Evolutionary conservation across 164 flowering plant species (phyloP).

Genomic region (Tetracentron sinense): DNA sequence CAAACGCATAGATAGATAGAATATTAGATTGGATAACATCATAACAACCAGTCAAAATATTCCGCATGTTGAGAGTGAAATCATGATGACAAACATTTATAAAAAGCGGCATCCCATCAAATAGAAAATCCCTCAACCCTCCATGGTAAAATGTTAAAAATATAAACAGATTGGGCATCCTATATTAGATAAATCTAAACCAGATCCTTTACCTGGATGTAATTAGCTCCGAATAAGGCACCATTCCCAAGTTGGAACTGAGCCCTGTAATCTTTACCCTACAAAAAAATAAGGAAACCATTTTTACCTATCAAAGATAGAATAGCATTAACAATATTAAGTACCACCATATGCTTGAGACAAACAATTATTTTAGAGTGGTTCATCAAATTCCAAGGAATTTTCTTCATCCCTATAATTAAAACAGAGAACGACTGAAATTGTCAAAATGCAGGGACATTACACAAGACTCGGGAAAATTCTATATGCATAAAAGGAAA

Average conservation of each 20-base stretch:
- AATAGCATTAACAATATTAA: neutral
- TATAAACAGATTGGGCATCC: neutral
- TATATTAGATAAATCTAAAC: neutral
- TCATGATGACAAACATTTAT: too few species aligned
- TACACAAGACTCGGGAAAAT: neutral
- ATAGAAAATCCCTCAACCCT: too few species aligned
- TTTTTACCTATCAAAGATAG: neutral
- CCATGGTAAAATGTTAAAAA: too few species aligned
- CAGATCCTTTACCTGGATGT: constrained; percentile 74
- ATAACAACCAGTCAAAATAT: too few species aligned
- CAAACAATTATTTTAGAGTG: neutral
- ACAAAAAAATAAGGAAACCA: constrained; percentile 14
- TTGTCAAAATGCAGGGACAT: neutral
- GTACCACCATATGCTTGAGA: neutral
- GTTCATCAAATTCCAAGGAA: neutral
- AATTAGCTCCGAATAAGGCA: constrained; percentile 78
- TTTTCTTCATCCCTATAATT: neutral
- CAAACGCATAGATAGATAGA: too few species aligned
- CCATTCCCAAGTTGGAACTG: constrained; percentile 87
- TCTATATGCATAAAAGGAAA: neutral
- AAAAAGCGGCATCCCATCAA: too few species aligned
- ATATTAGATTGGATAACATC: too few species aligned
- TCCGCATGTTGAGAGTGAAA: too few species aligned
- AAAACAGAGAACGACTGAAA: neutral
- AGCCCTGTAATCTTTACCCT: constrained; percentile 82